Conservation (phyloP, 768 basidiomycete species). For the Pleurotus tuoliensis region DNA sequence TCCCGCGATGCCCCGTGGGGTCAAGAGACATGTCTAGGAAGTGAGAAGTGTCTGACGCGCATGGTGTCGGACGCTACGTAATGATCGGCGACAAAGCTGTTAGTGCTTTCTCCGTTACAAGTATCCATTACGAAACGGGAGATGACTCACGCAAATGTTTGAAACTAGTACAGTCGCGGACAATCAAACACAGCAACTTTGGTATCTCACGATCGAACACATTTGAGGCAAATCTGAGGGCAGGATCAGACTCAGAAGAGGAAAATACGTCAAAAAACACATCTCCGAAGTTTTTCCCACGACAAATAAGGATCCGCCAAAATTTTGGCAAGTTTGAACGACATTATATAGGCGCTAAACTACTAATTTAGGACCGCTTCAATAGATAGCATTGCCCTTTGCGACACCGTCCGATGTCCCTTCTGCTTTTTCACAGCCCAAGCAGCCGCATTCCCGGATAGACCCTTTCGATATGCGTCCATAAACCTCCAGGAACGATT, state of each 20-base stretch:
- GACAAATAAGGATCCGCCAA: constrained; percentile 18
- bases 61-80: too few relatives aligned
- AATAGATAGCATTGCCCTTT: constrained; percentile 3
- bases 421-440: constrained; percentile 18
- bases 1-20: too few relatives aligned
- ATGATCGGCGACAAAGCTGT: too few relatives aligned
- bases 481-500: constrained; percentile 15
- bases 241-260: constrained; percentile 17
- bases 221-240: constrained; percentile 17
- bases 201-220: constrained; percentile 8
- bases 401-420: constrained; percentile 17
- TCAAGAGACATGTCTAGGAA: too few relatives aligned
- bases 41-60: too few relatives aligned
- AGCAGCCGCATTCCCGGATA: constrained; percentile 17
- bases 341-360: constrained; percentile 1
- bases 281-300: constrained; percentile 20
- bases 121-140: too few relatives aligned
- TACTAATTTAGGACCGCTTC: constrained; percentile 23
- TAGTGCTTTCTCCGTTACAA: too few relatives aligned
- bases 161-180: constrained; percentile 15
- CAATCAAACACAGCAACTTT: constrained; percentile 20
- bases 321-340: constrained; percentile 15
- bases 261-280: constrained; percentile 17
- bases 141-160: too few relatives aligned
- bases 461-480: constrained; percentile 17